phyloP scores from a whole-genome alignment of 495 filamentous ascomycete species.

The Tuber calosporum region DNA sequence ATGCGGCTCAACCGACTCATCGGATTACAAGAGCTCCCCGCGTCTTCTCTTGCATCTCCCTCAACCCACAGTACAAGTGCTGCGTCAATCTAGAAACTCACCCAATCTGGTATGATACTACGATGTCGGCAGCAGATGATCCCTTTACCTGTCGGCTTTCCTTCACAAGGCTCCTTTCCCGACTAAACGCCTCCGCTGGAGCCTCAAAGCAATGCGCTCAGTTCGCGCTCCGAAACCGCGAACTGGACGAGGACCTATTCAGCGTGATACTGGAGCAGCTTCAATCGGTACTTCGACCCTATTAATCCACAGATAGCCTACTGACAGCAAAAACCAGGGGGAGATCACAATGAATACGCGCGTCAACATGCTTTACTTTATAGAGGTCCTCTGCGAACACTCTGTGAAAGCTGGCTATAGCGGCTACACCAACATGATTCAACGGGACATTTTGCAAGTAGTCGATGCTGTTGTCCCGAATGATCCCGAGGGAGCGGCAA shows the following conservation, averaged over 20 bases:
- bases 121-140: slow-evolving; percentile 62
- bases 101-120: slow-evolving; percentile 1
- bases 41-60: neutral
- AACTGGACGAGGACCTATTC: slow-evolving; percentile 93
- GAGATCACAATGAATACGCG: slow-evolving; percentile 91
- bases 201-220: slow-evolving; percentile 87
- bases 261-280: slow-evolving; percentile 95
- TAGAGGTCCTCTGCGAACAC: slow-evolving; percentile 88
- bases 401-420: slow-evolving; percentile 63
- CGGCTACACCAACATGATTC: slow-evolving; percentile 85
- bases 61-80: neutral
- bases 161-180: slow-evolving; percentile 79
- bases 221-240: slow-evolving; percentile 85
- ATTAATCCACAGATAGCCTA: slow-evolving; percentile 5
- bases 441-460: slow-evolving; percentile 79
- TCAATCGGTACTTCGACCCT: slow-evolving; percentile 55
- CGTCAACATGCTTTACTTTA: slow-evolving; percentile 98
- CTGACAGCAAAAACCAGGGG: slow-evolving; percentile 1
- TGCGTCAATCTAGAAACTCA: neutral
- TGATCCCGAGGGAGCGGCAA: slow-evolving; percentile 84
- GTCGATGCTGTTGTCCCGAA: slow-evolving; percentile 82
- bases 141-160: slow-evolving; percentile 98
- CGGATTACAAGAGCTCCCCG: neutral
- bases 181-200: slow-evolving; percentile 79
- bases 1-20: neutral